Evolutionary conservation across 805 yeast species (phyloP).

Genomic region (Teunomyces pallodes): DNA sequence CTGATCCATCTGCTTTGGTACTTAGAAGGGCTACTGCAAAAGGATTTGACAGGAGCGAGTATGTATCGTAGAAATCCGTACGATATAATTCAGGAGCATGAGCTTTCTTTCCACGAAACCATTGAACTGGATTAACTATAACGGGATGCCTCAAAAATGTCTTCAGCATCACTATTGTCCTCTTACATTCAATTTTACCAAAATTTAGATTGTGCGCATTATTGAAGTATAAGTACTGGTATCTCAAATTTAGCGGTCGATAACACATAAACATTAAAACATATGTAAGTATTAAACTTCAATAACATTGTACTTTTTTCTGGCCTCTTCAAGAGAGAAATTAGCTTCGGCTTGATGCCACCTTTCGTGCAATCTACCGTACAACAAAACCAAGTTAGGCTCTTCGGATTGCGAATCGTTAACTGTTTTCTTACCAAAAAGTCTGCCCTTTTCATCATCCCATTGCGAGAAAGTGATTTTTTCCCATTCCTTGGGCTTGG

Average conservation of each 20-base stretch:
- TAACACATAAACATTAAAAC: neutral
- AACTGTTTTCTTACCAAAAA: conserved; percentile 41
- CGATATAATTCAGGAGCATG: conserved; percentile 19
- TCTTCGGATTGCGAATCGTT: conserved; percentile 34
- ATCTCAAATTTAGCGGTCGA: neutral
- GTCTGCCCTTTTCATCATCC: conserved; percentile 44
- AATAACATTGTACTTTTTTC: conserved; percentile 21
- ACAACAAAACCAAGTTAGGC: conserved; percentile 34
- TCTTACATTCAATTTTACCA: neutral
- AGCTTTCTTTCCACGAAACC: conserved; percentile 21
- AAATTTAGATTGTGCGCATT: neutral
- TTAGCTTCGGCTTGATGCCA: conserved; percentile 30
- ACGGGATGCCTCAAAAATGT: conserved; percentile 27
- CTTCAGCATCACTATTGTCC: neutral
- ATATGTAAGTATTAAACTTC: conserved; percentile 9
- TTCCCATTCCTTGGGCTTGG: conserved; percentile 26
- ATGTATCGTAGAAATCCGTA: conserved; percentile 15
- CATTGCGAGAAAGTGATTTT: conserved; percentile 24
- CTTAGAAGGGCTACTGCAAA: conserved; percentile 22
- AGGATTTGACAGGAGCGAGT: conserved; percentile 22
- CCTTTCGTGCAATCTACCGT: conserved; percentile 42
- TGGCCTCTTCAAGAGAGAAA: conserved; percentile 27
- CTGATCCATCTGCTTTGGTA: conserved; percentile 26
- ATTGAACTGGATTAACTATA: conserved; percentile 27
- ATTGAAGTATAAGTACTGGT: too few species aligned